Evolutionary conservation across 192 early-diverging fungal species (phyloP).

Genomic region (Gigaspora rosea): DNA sequence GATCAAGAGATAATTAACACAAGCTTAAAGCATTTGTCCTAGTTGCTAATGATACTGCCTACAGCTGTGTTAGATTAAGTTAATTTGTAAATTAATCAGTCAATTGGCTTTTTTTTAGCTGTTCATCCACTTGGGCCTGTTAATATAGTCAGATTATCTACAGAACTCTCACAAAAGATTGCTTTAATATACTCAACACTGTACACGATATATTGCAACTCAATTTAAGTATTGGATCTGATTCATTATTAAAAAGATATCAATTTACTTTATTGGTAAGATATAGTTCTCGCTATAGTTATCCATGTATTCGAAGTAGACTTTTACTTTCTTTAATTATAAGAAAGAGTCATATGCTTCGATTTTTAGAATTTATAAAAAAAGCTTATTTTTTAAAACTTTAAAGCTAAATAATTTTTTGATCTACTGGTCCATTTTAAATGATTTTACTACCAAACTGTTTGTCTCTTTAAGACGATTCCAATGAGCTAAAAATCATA

Average conservation of each 20-base stretch:
- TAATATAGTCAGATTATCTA: background rate
- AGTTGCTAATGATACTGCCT: background rate
- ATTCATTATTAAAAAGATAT: background rate
- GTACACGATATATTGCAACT: background rate
- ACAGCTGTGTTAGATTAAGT: no score
- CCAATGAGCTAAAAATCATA: no score
- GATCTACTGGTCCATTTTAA: no score
- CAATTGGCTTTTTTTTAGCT: no score
- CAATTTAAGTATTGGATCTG: no score
- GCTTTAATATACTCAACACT: background rate
- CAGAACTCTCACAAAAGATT: slow-evolving; percentile 24
- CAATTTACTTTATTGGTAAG: background rate
- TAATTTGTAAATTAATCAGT: no score
- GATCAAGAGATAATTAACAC: background rate
- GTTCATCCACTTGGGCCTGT: slow-evolving; percentile 28
- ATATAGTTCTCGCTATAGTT: background rate
- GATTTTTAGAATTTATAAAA: no score
- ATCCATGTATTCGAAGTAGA: background rate
- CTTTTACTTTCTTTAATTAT: background rate
- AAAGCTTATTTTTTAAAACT: no score
- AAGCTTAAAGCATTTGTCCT: background rate
- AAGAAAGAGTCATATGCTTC: slow-evolving; percentile 23
- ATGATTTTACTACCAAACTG: no score
- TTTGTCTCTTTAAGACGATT: no score
- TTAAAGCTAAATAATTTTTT: no score